Percentiles rank a stretch among this genome's conserved stretches.
These are phyloP conservation scores for Grosmannia clavigera DNA, from an alignment of 2,329 filamentous ascomycete species.

Conservation along the genomic window DNA sequence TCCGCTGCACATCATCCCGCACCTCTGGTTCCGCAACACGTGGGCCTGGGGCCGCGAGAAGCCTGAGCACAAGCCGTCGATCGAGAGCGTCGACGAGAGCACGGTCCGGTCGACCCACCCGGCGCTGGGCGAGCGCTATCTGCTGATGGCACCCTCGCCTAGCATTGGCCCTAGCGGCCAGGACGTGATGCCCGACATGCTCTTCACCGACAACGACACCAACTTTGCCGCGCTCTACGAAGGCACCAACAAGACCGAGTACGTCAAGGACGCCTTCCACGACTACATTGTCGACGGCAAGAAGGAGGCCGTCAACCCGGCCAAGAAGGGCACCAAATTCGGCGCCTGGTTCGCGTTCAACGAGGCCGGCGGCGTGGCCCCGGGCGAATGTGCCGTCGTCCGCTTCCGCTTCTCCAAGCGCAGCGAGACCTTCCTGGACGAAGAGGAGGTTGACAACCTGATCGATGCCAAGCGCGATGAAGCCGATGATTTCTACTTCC, in stretches of 20 bases:
- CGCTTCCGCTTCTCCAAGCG: slow-evolving; percentile 78
- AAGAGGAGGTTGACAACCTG: slow-evolving; percentile 83
- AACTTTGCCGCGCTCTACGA: slow-evolving; percentile 70
- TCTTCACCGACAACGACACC: slow-evolving; percentile 95
- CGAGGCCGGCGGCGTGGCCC: slow-evolving; percentile 72
- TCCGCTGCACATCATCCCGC: slow-evolving; percentile 83
- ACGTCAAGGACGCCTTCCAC: slow-evolving; percentile 94
- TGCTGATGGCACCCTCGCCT: slow-evolving; percentile 80
- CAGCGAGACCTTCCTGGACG: slow-evolving; percentile 69
- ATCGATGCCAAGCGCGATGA: slow-evolving; percentile 79
- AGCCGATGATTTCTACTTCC: slow-evolving; percentile 91
- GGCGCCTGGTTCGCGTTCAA: slow-evolving; percentile 90
- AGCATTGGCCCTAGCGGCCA: slow-evolving; percentile 66
- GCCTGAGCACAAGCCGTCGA: slow-evolving; percentile 65
- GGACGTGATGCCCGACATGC: slow-evolving; percentile 71
- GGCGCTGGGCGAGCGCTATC: slow-evolving; percentile 69
- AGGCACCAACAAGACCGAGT: slow-evolving; percentile 65
- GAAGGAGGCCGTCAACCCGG: slow-evolving; percentile 70
- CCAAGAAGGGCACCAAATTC: slow-evolving; percentile 70
- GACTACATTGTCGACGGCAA: slow-evolving; percentile 72
- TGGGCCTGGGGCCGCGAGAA: slow-evolving; percentile 87
- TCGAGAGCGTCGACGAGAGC: slow-evolving; percentile 52
- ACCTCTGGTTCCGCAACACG: slow-evolving; percentile 94
- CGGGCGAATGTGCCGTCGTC: slow-evolving; percentile 89
- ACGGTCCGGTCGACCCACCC: slow-evolving; percentile 67